phyloP scores from a whole-genome alignment of 1,284 basidiomycete species.

The Papiliotrema laurentii region DNA sequence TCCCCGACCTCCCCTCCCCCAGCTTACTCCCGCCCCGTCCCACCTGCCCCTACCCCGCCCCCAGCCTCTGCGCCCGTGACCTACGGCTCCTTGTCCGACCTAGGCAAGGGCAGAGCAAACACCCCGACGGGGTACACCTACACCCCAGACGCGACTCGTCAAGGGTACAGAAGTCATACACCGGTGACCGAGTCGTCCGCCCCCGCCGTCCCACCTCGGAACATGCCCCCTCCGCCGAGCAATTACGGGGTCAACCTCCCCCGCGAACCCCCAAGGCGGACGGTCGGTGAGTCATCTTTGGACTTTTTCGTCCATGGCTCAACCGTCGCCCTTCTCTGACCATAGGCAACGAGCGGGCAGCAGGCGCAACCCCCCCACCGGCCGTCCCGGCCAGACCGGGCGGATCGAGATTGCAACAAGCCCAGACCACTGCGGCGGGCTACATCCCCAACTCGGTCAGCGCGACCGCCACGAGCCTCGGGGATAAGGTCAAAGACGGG shows the following conservation, averaged over 20 bases:
- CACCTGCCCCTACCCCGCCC: neutral
- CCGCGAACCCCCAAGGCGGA: constrained; percentile 1
- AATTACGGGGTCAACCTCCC: constrained; percentile 4
- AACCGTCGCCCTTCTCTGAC: neutral
- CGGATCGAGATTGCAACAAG: neutral
- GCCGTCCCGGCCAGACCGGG: neutral
- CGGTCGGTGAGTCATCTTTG: constrained; percentile 2
- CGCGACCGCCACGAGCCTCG: neutral
- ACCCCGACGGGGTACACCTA: neutral
- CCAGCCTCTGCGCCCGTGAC: neutral
- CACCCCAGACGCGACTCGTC: neutral
- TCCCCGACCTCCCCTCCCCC: neutral
- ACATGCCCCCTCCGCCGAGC: constrained; percentile 5
- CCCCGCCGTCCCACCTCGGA: neutral
- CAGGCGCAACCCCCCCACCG: neutral
- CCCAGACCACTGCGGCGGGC: neutral
- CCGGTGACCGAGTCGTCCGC: no score
- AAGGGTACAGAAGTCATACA: neutral
- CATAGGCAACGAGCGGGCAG: neutral
- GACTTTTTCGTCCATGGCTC: neutral
- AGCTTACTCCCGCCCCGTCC: neutral
- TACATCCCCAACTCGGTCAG: constrained; percentile 3
- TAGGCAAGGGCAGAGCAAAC: neutral
- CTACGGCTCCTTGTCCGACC: constrained; percentile 1
- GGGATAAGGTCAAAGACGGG: neutral